Evolutionary conservation across 495 filamentous ascomycete species (phyloP).

Genomic region (Evernia prunastri): DNA sequence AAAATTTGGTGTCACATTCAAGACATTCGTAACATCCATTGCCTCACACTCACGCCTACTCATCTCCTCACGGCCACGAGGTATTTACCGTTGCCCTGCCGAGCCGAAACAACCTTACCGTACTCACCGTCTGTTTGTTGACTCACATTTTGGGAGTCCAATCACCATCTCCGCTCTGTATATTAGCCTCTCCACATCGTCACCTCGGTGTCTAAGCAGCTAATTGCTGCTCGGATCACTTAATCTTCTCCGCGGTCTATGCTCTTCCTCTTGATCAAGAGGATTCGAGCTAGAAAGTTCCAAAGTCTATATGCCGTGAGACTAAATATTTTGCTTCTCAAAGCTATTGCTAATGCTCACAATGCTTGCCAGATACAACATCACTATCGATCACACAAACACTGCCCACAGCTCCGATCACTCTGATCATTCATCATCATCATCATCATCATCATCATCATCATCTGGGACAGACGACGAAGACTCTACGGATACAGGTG

Average conservation of each 20-base stretch:
- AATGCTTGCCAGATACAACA: slow-evolving; percentile 39
- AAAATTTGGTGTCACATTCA: neutral
- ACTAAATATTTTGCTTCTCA: neutral
- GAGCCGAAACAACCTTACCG: no score
- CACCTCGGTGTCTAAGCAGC: neutral
- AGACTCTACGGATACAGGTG: slow-evolving; percentile 44
- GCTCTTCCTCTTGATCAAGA: slow-evolving; percentile 26
- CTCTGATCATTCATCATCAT: slow-evolving; percentile 18
- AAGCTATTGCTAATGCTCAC: slow-evolving; percentile 13
- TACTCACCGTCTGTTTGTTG: neutral
- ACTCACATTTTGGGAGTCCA: neutral
- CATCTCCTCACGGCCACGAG: neutral
- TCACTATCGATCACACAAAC: slow-evolving; percentile 40
- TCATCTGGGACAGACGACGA: slow-evolving; percentile 43
- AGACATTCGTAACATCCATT: neutral
- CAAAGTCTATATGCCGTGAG: slow-evolving; percentile 28
- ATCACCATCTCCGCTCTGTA: neutral
- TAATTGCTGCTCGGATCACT: neutral
- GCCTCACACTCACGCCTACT: neutral
- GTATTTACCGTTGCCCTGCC: no score
- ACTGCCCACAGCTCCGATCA: slow-evolving; percentile 25
- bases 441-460: neutral
- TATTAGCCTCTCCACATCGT: neutral
- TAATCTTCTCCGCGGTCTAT: slow-evolving; percentile 19
- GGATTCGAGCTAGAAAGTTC: slow-evolving; percentile 23